These are phyloP conservation scores for Penstemon eatonii DNA, from an alignment of 257 asterid genomes.

Conservation along the genomic window DNA sequence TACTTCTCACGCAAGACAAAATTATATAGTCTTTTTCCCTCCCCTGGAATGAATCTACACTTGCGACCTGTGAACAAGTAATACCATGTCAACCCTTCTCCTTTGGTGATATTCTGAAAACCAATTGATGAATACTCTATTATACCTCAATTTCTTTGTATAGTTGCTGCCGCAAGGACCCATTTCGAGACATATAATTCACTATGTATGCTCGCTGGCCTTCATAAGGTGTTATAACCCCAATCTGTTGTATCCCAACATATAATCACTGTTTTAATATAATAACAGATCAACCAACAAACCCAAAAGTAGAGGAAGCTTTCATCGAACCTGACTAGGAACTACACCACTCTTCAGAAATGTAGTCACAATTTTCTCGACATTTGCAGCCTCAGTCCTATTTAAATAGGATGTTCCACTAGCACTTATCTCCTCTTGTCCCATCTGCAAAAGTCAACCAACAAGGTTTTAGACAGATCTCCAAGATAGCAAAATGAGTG, in stretches of 20 bases:
- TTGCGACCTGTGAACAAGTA: slow-evolving; percentile 76
- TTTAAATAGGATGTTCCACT: slow-evolving; percentile 96
- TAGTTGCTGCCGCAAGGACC: slow-evolving; percentile 91
- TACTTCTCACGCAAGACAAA: slow-evolving; percentile 97
- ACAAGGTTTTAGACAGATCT: slow-evolving; percentile 13
- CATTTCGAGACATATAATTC: slow-evolving; percentile 96
- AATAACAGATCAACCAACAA: slow-evolving; percentile 19
- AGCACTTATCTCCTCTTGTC: slow-evolving; percentile 99
- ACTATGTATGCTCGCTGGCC: slow-evolving; percentile 99
- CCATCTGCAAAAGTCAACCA: slow-evolving; percentile 62
- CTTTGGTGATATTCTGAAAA: not conserved
- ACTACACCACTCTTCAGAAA: slow-evolving; percentile 97
- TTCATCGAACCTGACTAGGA: slow-evolving; percentile 76
- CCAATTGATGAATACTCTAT: slow-evolving; percentile 3
- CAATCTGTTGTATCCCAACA: slow-evolving; percentile 55
- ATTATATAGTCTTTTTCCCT: slow-evolving; percentile 96
- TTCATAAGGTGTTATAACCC: slow-evolving; percentile 98
- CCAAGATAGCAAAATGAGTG: not conserved
- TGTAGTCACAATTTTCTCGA: slow-evolving; percentile 93
- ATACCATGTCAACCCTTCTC: slow-evolving; percentile 20
- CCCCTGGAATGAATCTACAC: slow-evolving; percentile 98
- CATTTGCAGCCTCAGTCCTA: slow-evolving; percentile 96
- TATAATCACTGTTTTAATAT: slow-evolving; percentile 15
- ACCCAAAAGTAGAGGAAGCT: slow-evolving; percentile 18
- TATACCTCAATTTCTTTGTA: slow-evolving; percentile 97